Evolutionary conservation across 148 eudicot genomes (phyloP), one percentile per base, ranked within the genome.

Genomic region (Limonium bicolor): DNA sequence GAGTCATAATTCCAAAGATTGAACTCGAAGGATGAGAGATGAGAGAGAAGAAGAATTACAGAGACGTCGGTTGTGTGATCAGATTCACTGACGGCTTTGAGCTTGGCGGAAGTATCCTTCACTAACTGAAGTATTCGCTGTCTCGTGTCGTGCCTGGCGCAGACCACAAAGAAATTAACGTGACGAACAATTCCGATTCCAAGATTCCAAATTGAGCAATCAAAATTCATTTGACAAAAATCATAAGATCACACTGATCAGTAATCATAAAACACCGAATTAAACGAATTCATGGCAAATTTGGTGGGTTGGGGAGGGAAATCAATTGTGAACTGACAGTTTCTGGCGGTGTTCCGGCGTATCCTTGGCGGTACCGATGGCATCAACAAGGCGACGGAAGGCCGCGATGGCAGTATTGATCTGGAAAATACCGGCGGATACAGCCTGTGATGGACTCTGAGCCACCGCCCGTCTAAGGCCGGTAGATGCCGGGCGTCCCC

Each of bases 61-160:
- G 73, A 53, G 38, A 58, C 64, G 60, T 69, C 57, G 50, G 68
- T 13, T 33, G 37, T 29, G 49, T 63, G 82, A 29, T 69, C 73
- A 17, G 72, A 67, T 32, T 67, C 86, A 24, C 72, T 67, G 17
- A 74, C 59, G 27, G 72, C 47, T 55, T 78, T 78, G 20, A 78
- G 86, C 72, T 70, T 74, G 16, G 74, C 69, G 25, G 86, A 78
- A 53, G 78, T 71, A 53, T 78, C 81, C 67, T 74, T 78, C 36
- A 78, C 81, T 41, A 78, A 53, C 59, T 68, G 67, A 36, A 74
- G 25, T 56, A 74, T 74, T 15, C 78, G 59, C 51, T 78, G 86
- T 36, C 86, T 64, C 23, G 75, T 60, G 51, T 54, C 50, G 36
- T 65, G 74, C 72, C 86, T 78, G 60, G 25, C 26, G 22, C 7